Conservation (phyloP, 805 yeast genomes). For the Zygosaccharomyces bisporus region DNA sequence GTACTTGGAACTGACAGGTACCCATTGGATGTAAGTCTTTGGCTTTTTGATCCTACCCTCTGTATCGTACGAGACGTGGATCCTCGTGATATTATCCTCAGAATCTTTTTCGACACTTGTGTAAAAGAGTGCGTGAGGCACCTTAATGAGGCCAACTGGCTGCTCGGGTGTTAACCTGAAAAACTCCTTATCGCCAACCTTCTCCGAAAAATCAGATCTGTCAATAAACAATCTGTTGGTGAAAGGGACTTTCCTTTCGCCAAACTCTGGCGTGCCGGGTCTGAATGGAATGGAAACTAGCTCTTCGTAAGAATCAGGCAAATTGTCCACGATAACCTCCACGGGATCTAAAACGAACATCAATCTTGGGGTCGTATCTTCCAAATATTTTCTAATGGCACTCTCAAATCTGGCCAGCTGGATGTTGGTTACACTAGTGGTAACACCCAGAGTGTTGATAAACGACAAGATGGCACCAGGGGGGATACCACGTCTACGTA, state of each 20-base stretch:
- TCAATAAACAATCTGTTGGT: slow-evolving; percentile 80
- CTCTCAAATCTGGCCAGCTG: slow-evolving; percentile 87
- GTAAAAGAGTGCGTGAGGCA: slow-evolving; percentile 77
- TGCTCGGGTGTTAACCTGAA: slow-evolving; percentile 93
- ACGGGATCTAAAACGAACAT: slow-evolving; percentile 91
- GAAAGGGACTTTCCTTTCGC: slow-evolving; percentile 71
- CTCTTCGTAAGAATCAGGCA: slow-evolving; percentile 70
- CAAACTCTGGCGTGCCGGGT: slow-evolving; percentile 77
- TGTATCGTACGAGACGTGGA: slow-evolving; percentile 77
- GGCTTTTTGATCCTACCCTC: slow-evolving; percentile 66
- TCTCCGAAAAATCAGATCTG: slow-evolving; percentile 78
- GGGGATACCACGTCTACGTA: slow-evolving; percentile 96
- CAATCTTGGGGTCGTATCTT: slow-evolving; percentile 87
- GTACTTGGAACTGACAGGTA: slow-evolving; percentile 63
- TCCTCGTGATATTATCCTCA: slow-evolving; percentile 59
- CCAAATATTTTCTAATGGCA: slow-evolving; percentile 82
- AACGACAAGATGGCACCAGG: slow-evolving; percentile 95
- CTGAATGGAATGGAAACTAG: slow-evolving; percentile 78
- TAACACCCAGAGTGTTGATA: slow-evolving; percentile 93
- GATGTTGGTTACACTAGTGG: slow-evolving; percentile 88
- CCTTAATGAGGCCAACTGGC: slow-evolving; percentile 90
- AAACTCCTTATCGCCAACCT: slow-evolving; percentile 57
- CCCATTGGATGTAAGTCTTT: slow-evolving; percentile 96
- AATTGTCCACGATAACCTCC: slow-evolving; percentile 75
- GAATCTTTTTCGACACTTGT: slow-evolving; percentile 55